These are phyloP conservation scores for Komagataella pastoris DNA, from an alignment of 805 yeast species.

Conservation along the genomic window DNA sequence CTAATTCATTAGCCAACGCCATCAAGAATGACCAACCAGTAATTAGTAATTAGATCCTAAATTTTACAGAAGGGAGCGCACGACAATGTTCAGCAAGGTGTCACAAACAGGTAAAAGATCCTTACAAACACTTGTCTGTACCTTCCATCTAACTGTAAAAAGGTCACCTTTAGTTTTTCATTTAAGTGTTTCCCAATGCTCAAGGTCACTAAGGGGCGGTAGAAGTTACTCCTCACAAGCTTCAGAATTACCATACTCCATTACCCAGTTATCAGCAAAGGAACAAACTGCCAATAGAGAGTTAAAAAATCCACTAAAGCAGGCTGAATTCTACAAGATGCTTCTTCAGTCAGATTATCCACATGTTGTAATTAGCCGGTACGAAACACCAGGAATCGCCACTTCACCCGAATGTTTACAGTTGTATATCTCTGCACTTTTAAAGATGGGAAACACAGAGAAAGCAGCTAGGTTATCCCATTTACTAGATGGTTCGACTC, in stretches of 20 bases:
- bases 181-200: not conserved
- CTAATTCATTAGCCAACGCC: not conserved
- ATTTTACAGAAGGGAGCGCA: not conserved
- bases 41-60: not conserved
- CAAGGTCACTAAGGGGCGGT: not conserved
- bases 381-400: constrained; percentile 90
- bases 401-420: constrained; percentile 66
- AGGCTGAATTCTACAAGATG: constrained; percentile 72
- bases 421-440: constrained; percentile 71
- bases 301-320: constrained; percentile 52
- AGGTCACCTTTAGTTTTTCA: not conserved
- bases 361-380: constrained; percentile 90
- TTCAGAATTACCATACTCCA: not conserved
- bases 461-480: constrained; percentile 62
- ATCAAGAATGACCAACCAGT: not conserved
- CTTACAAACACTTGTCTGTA: not conserved
- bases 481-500: constrained; percentile 15
- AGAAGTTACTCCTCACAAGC: not conserved
- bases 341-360: constrained; percentile 77
- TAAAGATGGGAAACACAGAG: constrained; percentile 59
- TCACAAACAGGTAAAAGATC: not conserved
- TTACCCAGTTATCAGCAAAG: constrained; percentile 31
- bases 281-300: constrained; percentile 85
- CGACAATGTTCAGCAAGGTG: not conserved
- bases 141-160: not conserved